Conservation (phyloP, 345 rosid species). For the Gossypium bickii region DNA sequence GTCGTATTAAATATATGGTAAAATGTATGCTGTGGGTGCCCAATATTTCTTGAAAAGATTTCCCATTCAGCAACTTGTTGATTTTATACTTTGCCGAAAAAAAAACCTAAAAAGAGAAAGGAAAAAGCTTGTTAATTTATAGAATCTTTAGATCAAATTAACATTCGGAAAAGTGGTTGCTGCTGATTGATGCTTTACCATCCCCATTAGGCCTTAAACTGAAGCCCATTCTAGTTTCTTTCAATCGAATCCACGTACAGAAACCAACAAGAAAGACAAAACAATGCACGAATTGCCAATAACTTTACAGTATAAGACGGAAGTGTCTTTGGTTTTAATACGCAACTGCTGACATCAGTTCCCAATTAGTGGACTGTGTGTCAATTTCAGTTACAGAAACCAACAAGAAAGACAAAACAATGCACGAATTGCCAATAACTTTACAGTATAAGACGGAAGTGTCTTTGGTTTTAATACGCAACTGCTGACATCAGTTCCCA, state of each 20-base stretch:
- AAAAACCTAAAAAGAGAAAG: no score
- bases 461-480: neutral
- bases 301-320: neutral
- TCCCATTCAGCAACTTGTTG: neutral
- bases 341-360: neutral
- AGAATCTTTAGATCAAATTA: neutral
- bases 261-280: neutral
- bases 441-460: neutral
- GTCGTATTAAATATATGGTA: no score
- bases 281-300: neutral
- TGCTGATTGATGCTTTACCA: neutral
- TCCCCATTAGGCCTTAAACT: neutral
- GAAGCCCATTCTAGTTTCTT: neutral
- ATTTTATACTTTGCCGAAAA: neutral
- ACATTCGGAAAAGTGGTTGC: neutral
- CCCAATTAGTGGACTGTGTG: neutral
- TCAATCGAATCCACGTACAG: neutral
- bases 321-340: neutral
- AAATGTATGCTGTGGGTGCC: no score
- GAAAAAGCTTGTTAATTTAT: no score
- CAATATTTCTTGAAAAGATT: neutral
- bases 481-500: neutral
- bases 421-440: neutral
- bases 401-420: neutral
- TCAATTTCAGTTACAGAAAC: slow-evolving; percentile 1